These are phyloP conservation scores for Asterophora parasitica DNA, from an alignment of 768 basidiomycete genomes.

Conservation along the genomic window DNA sequence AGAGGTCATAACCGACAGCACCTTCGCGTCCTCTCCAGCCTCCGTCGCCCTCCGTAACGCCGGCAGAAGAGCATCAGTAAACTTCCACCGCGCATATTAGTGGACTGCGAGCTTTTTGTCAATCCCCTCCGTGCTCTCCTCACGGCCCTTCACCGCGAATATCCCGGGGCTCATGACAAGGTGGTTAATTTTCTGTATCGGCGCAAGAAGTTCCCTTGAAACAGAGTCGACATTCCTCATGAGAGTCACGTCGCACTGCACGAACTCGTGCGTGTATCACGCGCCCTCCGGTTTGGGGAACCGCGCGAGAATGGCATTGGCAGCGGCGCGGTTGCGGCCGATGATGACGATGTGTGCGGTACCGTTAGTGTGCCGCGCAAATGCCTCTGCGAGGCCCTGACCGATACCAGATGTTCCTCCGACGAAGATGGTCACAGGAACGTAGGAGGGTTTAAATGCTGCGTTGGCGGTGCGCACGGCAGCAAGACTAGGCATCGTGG, in stretches of 20 bases:
- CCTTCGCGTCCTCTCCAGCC: constrained; percentile 46
- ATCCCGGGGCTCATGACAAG: constrained; percentile 42
- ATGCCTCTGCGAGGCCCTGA: constrained; percentile 37
- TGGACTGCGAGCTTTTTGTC: constrained; percentile 35
- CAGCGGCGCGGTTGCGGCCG: too few relatives aligned
- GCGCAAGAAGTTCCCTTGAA: constrained; percentile 27
- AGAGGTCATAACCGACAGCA: constrained; percentile 39
- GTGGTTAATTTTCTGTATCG: constrained; percentile 44
- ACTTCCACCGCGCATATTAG: constrained; percentile 50
- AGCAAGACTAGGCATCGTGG: constrained; percentile 20
- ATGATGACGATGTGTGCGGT: constrained; percentile 42
- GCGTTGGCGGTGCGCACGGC: constrained; percentile 24
- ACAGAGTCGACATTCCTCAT: constrained; percentile 39
- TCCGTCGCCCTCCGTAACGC: constrained; percentile 39
- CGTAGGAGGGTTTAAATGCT: constrained; percentile 14
- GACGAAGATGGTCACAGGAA: constrained; percentile 32
- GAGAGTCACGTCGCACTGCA: too few relatives aligned
- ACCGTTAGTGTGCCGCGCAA: constrained; percentile 39
- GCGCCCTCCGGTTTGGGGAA: constrained; percentile 28
- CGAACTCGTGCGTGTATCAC: constrained; percentile 26
- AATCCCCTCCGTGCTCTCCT: constrained; percentile 30
- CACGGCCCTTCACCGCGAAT: constrained; percentile 31
- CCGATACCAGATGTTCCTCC: constrained; percentile 43
- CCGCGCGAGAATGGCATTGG: constrained; percentile 33
- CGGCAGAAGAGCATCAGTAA: constrained; percentile 40